A percentile compares a stretch with the other conserved stretches of the same genome.
Conservation (phyloP, 768 basidiomycete genomes). For the Podaxis mareebaensis region DNA sequence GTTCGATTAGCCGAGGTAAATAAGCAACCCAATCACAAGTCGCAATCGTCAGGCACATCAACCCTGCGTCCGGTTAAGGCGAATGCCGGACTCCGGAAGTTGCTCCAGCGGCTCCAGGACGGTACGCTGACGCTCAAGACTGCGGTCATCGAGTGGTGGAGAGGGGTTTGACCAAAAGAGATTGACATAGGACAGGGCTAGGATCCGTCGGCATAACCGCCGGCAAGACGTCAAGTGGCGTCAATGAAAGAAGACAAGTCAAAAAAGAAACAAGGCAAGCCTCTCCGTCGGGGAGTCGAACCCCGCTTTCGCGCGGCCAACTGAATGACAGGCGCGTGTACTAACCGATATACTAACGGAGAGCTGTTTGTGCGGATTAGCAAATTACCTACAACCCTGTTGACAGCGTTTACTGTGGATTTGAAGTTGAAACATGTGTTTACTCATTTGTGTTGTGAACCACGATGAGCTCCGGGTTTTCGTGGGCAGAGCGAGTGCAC, state of each 20-base stretch:
- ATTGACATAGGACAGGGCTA: no score
- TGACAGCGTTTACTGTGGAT: neutral
- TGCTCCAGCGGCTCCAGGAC: neutral
- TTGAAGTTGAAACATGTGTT: conserved; percentile 3
- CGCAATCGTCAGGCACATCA: neutral
- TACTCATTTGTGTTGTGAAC: neutral
- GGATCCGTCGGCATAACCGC: no score
- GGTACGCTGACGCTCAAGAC: no score
- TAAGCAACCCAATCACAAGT: no score
- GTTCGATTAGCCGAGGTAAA: no score
- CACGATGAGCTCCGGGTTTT: conserved; percentile 39
- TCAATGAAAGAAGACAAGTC: no score
- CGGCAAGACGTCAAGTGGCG: no score
- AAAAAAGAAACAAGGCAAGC: no score
- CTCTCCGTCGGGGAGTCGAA: conserved; percentile 24
- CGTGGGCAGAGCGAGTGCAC: conserved; percentile 62
- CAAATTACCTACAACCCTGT: neutral
- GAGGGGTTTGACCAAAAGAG: no score
- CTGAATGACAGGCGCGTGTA: conserved; percentile 8
- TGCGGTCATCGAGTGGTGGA: no score
- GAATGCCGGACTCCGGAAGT: neutral
- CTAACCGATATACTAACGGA: conserved; percentile 16
- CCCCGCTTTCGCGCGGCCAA: conserved; percentile 21
- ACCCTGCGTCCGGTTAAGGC: neutral
- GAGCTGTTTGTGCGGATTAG: neutral